Evolutionary conservation across 2,329 filamentous ascomycete species (phyloP), one percentile per base, ranked within the genome.

Genomic region (Pyrenochaeta sp.): DNA sequence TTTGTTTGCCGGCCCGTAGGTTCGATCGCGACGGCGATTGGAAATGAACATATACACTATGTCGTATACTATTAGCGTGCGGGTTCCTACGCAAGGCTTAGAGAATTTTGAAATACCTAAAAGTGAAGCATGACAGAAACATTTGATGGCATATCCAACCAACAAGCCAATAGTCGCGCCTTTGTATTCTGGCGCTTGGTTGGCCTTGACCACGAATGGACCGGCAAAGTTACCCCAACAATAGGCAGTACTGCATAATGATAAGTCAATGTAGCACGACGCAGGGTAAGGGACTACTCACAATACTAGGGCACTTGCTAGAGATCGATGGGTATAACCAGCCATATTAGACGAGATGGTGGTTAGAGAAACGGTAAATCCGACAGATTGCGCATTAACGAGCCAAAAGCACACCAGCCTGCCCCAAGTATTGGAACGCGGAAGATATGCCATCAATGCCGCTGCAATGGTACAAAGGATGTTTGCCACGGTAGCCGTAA

Each of bases 161-260:
- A 42, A 15, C 15, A 42, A 10, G n/a, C 39, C 39, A 5, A 19
- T 22, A 10, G n/a, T 19, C 2, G n/a, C n/a, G n/a, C 70, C 64
- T 7, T 59, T 58, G 44, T 75, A 79, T 4, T 61, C 37, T 9
- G 77, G 77, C 2, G 77, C 75, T 44, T 79, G 59, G 10, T 66
- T 69, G 19, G 54, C 54, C 43, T 78, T 75, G 0, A 79, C 77
- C 2, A 78, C 75, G 51, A 79, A 79, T 2, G 75, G 74, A 0
- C 76, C 76, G 1, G 75, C 73, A 58, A 77, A 79, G 46, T 77
- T 78, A 6, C 77, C 76, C 75, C 76, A 78, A 53, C 76, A 78
- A 44, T 79, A 79, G 2, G 76, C 77, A 1, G 76, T 77, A 45
- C 46, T 49, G 22, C 12, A 15, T 36, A 22, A 36, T 15, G 10